phyloP scores from a whole-genome alignment of 768 basidiomycete genomes.

The Strobilomyces confusus region DNA sequence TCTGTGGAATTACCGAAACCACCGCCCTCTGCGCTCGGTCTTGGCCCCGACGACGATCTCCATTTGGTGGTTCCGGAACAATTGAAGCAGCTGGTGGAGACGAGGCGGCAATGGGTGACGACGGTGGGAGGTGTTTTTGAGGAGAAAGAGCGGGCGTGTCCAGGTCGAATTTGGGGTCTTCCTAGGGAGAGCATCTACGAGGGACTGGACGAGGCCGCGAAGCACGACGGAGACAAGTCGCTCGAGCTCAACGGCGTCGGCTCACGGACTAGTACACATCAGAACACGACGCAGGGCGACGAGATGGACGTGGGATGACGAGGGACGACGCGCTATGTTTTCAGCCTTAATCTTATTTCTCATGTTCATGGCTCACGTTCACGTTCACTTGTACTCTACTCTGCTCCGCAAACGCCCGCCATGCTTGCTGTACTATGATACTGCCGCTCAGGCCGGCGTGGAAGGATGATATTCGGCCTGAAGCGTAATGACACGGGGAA shows the following conservation, averaged over 20 bases:
- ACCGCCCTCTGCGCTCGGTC: slow-evolving; percentile 67
- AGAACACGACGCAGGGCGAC: slow-evolving; percentile 49
- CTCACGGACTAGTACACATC: slow-evolving; percentile 31
- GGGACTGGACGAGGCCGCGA: slow-evolving; percentile 66
- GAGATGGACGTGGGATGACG: slow-evolving; percentile 70
- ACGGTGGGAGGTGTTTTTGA: slow-evolving; percentile 73
- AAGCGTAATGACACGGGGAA: background rate
- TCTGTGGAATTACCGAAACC: slow-evolving; percentile 44
- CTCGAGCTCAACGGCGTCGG: slow-evolving; percentile 18
- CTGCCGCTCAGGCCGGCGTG: slow-evolving; percentile 11
- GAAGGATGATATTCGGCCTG: slow-evolving; percentile 1
- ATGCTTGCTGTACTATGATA: slow-evolving; percentile 22
- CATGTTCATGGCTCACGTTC: slow-evolving; percentile 25
- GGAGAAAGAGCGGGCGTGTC: slow-evolving; percentile 58
- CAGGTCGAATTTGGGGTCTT: slow-evolving; percentile 75
- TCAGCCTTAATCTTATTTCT: slow-evolving; percentile 24
- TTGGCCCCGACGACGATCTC: slow-evolving; percentile 66
- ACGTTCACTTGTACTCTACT: slow-evolving; percentile 23
- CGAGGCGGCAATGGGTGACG: slow-evolving; percentile 75
- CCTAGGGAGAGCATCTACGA: slow-evolving; percentile 72
- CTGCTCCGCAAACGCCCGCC: slow-evolving; percentile 18
- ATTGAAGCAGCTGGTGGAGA: slow-evolving; percentile 67
- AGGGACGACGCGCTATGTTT: slow-evolving; percentile 4
- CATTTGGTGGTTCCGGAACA: slow-evolving; percentile 60
- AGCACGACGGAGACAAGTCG: slow-evolving; percentile 31